Evolutionary conservation across 2,329 filamentous ascomycete genomes (phyloP).

Genomic region (Monosporascus sp.): DNA sequence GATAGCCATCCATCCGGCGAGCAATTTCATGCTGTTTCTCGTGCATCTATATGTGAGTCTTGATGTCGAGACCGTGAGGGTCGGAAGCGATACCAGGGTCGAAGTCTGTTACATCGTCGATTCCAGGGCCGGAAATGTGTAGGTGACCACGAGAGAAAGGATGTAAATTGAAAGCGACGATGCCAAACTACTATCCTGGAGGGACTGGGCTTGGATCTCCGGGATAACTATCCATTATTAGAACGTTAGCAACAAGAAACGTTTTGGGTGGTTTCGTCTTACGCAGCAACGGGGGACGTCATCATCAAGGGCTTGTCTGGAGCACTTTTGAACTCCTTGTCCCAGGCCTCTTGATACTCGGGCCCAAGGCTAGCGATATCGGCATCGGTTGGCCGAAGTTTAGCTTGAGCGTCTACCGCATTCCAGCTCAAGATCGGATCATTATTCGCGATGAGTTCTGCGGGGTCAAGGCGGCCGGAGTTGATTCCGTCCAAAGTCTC

Average conservation of each 20-base stretch:
- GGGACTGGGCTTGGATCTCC: conserved; percentile 34
- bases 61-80: conserved; percentile 43
- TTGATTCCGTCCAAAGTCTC: conserved; percentile 14
- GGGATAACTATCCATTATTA: conserved; percentile 26
- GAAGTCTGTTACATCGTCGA: conserved; percentile 44
- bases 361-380: conserved; percentile 41
- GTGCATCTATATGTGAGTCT: conserved; percentile 55
- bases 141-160: conserved; percentile 56
- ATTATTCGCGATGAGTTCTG: conserved; percentile 38
- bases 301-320: conserved; percentile 44
- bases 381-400: conserved; percentile 37
- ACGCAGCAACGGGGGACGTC: conserved; percentile 31
- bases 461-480: conserved; percentile 5
- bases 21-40: conserved; percentile 56
- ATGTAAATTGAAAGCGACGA: conserved; percentile 50
- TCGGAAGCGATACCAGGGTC: conserved; percentile 51
- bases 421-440: conserved; percentile 53
- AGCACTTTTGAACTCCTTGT: conserved; percentile 42
- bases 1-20: conserved; percentile 47
- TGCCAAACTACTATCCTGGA: conserved; percentile 43
- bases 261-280: conserved; percentile 8
- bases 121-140: conserved; percentile 45
- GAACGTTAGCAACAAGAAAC: neutral
- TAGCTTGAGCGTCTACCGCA: conserved; percentile 47
- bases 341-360: conserved; percentile 48